Evolutionary conservation across 257 asterid species (phyloP), one percentile per base, ranked within the genome.

Genomic region (Solanum etuberosum): DNA sequence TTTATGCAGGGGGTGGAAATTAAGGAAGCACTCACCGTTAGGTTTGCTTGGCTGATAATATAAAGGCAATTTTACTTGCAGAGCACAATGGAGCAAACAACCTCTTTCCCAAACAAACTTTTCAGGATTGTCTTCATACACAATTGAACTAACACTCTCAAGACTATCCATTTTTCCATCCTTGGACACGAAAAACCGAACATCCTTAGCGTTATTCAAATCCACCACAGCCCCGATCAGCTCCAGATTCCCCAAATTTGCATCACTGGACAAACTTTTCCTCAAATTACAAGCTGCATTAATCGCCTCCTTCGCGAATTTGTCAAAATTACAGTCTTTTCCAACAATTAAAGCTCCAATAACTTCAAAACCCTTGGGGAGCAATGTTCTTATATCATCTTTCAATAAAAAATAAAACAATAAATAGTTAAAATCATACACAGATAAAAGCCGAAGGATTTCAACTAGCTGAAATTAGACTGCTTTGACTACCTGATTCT

Each of bases 351-450:
- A 83, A 31, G 94, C 98, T 88, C 99, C 99, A 25, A 93, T 90
- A 27, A 97, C 94, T 88, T 97, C 96, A 82, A 95, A 93, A 8
- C 98, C 99, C 92, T 92, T 92, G 0, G 96, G 98, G 51, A 94
- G 87, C 89, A 97, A 90, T 71, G 92, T 90, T 89, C 91, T 92
- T 83, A 95, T 88, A 82, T 95, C 99, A 90, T 93, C 99, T 97
- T 96, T 72, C 78, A 86, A 43, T 3, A n/a, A 57, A 81, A 32
- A 43, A 46, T 32, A 13, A 37, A 37, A 61, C 1, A 43, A 43
- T 32, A 46, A 74, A 61, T 73, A n/a, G 18, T 59, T 37, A 74
- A 27, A 88, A 83, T 70, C 48, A 3, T 42, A 27, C 46, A 67
- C 29, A 76, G 10, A 34, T 23, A 15, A 35, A 71, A 82, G 25